These are phyloP conservation scores for Xylariomycetidae sp. DNA, from an alignment of 2,329 filamentous ascomycete genomes.

Conservation along the genomic window DNA sequence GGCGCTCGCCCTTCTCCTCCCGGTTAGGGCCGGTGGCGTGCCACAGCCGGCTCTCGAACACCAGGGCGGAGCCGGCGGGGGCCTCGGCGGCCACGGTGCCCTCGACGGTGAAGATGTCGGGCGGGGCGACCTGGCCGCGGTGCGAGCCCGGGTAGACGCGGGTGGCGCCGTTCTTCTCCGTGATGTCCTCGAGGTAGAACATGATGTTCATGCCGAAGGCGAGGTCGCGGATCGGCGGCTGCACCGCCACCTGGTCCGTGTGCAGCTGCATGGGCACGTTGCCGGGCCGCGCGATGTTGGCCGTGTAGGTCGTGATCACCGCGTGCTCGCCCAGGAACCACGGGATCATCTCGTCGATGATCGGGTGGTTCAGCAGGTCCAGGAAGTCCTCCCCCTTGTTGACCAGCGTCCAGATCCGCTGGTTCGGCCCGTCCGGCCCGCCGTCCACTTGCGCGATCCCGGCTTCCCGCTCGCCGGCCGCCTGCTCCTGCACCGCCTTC, in stretches of 20 bases:
- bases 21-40: conserved; percentile 23
- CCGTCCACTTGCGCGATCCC: conserved; percentile 18
- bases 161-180: conserved; percentile 24
- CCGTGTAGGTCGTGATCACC: conserved; percentile 22
- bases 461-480: conserved; percentile 18
- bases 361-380: conserved; percentile 22
- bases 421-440: conserved; percentile 14
- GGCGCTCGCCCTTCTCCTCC: conserved; percentile 14
- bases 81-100: conserved; percentile 19
- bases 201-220: conserved; percentile 21
- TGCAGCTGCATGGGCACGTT: conserved; percentile 22
- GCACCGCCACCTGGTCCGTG: conserved; percentile 22
- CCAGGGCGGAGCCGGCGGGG: conserved; percentile 20
- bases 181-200: conserved; percentile 25
- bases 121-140: conserved; percentile 15
- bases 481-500: conserved; percentile 19
- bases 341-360: conserved; percentile 21
- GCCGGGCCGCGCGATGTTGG: conserved; percentile 25
- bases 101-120: conserved; percentile 15
- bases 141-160: conserved; percentile 22
- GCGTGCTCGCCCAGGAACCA: conserved; percentile 24
- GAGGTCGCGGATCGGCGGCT: conserved; percentile 19
- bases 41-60: conserved; percentile 24
- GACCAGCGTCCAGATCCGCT: conserved; percentile 13
- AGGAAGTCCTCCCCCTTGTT: conserved; percentile 23